These are phyloP conservation scores for Fusarium proliferatum DNA, from an alignment of 2,329 filamentous ascomycete species.

Conservation along the genomic window DNA sequence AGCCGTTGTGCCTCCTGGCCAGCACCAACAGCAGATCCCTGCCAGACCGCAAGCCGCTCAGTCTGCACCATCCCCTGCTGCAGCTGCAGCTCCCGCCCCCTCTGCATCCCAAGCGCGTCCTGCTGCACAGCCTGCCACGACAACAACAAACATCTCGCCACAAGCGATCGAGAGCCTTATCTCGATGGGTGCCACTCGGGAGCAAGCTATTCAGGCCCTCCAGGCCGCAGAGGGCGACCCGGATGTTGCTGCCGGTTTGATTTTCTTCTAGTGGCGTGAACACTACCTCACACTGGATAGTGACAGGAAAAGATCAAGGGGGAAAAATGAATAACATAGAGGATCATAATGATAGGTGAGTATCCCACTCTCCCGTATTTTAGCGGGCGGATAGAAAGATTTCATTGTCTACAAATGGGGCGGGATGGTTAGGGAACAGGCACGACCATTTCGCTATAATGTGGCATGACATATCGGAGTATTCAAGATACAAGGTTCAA, in stretches of 20 bases:
- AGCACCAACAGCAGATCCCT: conserved; percentile 30
- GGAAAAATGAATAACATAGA: conserved; percentile 26
- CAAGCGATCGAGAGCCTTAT: conserved; percentile 81
- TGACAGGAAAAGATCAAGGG: neutral
- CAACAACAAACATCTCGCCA: conserved; percentile 58
- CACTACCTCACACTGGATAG: conserved; percentile 17
- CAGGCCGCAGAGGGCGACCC: conserved; percentile 87
- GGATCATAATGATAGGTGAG: conserved; percentile 40
- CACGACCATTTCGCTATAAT: conserved; percentile 8
- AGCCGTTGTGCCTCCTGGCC: conserved; percentile 64
- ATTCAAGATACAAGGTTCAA: conserved; percentile 29
- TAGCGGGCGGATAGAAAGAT: conserved; percentile 37
- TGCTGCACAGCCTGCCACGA: conserved; percentile 43
- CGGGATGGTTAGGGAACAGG: conserved; percentile 14
- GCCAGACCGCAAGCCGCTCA: conserved; percentile 38
- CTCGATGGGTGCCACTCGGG: conserved; percentile 79
- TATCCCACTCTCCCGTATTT: conserved; percentile 15
- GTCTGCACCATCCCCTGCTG: conserved; percentile 42
- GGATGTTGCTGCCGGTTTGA: conserved; percentile 85
- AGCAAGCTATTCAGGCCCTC: conserved; percentile 82
- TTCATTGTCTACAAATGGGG: conserved; percentile 14
- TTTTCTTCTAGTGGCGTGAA: conserved; percentile 61
- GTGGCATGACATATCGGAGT: conserved; percentile 25
- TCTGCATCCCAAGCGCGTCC: conserved; percentile 44
- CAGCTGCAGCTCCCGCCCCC: conserved; percentile 44